phyloP scores from a whole-genome alignment of 441 rosid genomes.

The Breynia disticha region DNA sequence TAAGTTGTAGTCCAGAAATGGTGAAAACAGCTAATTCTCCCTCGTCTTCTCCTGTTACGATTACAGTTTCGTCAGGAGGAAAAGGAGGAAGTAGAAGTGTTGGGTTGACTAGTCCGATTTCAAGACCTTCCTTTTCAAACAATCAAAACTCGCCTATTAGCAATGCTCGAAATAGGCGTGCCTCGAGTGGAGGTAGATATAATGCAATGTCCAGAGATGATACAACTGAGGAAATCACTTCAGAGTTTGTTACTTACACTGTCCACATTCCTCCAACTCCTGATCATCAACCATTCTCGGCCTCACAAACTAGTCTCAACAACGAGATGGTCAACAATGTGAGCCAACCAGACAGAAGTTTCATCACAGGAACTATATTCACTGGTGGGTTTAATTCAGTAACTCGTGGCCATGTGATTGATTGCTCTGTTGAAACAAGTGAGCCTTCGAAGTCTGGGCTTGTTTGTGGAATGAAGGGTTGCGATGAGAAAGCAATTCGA shows the following conservation, averaged over 20 bases:
- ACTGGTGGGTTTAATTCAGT: conserved; percentile 69
- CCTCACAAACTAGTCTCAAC: conserved; percentile 39
- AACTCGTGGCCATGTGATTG: conserved; percentile 67
- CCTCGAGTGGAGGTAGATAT: conserved; percentile 53
- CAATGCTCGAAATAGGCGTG: conserved; percentile 27
- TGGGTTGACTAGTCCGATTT: conserved; percentile 58
- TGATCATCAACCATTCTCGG: conserved; percentile 51
- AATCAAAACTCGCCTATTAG: conserved; percentile 54
- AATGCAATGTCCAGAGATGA: conserved; percentile 46
- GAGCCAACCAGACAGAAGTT: conserved; percentile 30
- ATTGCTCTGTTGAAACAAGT: conserved; percentile 32
- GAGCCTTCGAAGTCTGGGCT: conserved; percentile 30
- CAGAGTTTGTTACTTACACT: conserved; percentile 52
- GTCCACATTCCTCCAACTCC: conserved; percentile 87
- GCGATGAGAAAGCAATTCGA: conserved; percentile 55
- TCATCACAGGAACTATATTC: conserved; percentile 59
- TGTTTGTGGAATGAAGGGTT: conserved; percentile 63
- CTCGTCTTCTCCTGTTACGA: conserved; percentile 59
- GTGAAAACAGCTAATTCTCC: conserved; percentile 45
- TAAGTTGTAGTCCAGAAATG: conserved; percentile 14
- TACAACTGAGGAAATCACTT: conserved; percentile 25
- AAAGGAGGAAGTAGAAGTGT: conserved; percentile 54
- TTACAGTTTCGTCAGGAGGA: conserved; percentile 54
- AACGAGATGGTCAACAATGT: conserved; percentile 25
- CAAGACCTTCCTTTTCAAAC: conserved; percentile 50